A percentile compares a stretch with the other conserved stretches of the same genome.
Conservation (phyloP, 306 rosid genomes). For the Bauhinia variegata region DNA sequence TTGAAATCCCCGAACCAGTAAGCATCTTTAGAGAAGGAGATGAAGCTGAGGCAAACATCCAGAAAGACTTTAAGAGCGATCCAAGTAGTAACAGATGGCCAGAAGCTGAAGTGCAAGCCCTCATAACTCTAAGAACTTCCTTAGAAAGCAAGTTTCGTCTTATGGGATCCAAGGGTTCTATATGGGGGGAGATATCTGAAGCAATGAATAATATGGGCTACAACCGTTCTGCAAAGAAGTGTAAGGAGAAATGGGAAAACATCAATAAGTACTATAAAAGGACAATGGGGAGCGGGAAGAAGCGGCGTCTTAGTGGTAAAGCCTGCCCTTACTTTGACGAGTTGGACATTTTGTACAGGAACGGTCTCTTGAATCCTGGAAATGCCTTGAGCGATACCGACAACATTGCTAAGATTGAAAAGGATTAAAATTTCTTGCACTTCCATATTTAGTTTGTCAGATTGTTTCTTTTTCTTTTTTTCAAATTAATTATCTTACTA, state of each 20-base stretch:
- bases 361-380: slow-evolving; percentile 50
- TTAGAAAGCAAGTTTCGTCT: slow-evolving; percentile 54
- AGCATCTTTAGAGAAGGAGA: slow-evolving; percentile 45
- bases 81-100: slow-evolving; percentile 68
- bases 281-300: slow-evolving; percentile 57
- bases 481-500: not conserved
- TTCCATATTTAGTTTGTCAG: slow-evolving; percentile 17
- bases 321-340: slow-evolving; percentile 68
- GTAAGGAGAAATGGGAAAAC: slow-evolving; percentile 92
- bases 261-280: slow-evolving; percentile 78
- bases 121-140: slow-evolving; percentile 59
- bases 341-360: slow-evolving; percentile 62
- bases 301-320: slow-evolving; percentile 51
- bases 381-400: slow-evolving; percentile 36
- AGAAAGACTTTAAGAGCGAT: slow-evolving; percentile 41
- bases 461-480: not conserved
- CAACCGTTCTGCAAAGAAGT: slow-evolving; percentile 67
- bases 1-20: slow-evolving; percentile 49
- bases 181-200: slow-evolving; percentile 83
- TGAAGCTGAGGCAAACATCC: slow-evolving; percentile 39
- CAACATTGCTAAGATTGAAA: slow-evolving; percentile 43
- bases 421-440: slow-evolving; percentile 30
- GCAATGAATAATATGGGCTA: slow-evolving; percentile 60
- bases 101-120: slow-evolving; percentile 69
- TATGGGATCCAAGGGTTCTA: slow-evolving; percentile 52